Evolutionary conservation across 2,329 filamentous ascomycete species (phyloP), one percentile per base, ranked within the genome.

Genomic region (Diaporthe sp.): DNA sequence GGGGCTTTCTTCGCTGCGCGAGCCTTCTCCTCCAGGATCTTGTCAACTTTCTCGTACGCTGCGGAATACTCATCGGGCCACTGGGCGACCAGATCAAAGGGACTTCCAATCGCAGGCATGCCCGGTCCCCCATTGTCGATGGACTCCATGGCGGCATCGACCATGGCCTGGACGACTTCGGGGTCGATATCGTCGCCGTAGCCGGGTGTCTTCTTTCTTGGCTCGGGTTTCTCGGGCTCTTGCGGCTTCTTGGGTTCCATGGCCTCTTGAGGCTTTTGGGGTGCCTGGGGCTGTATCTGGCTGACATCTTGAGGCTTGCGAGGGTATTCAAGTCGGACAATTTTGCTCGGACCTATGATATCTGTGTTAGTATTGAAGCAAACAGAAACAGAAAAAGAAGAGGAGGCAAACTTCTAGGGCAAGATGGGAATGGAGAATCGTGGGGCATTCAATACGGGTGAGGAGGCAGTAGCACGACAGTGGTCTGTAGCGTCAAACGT

Each of bases 361-460:
- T 0, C 9, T 47, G 42, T 19, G 42, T 22, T 0, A 47, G 42
- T 9, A 47, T 47, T n/a, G n/a, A n/a, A n/a, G n/a, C n/a, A n/a
- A n/a, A n/a, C n/a, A n/a, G n/a, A n/a, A n/a, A n/a, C n/a, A n/a
- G n/a, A n/a, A n/a, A n/a, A 7, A 7, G 8, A 22, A 1, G 42
- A 5, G 42, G 15, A 15, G 5, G 15, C 17, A 6, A 4, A 1
- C 1, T 42, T 2, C 2, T 5, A 0, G 42, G 6, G 42, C 17
- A 8, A 7, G 42, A 2, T 19, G 4, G 17, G 6, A 19, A 19
- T n/a, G 17, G 0, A 0, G 13, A 19, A 2, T 17, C 0, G 17
- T 9, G 6, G 2, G 17, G 8, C 17, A 19, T 17, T 22, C 22
- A 7, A 8, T 38, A 22, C 8, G 6, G 2, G 22, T 22, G 9